A percentile compares a stretch with the other conserved stretches of the same genome.
Evolutionary conservation across 768 basidiomycete species (phyloP).

Genomic region (Rhodotorula diobovata): DNA sequence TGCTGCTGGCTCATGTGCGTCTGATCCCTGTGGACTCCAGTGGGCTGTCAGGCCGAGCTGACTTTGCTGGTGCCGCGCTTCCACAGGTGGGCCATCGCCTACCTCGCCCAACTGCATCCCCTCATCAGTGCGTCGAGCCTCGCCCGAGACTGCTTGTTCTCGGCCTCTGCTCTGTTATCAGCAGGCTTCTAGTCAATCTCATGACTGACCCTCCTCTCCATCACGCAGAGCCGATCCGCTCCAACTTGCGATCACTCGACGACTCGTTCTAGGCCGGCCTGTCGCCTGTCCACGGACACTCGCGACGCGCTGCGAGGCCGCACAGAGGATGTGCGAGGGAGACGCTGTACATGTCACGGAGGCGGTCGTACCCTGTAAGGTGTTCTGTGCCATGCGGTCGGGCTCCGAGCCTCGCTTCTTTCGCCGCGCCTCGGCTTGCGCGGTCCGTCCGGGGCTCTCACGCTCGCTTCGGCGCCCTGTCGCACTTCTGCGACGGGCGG

Average conservation of each 20-base stretch:
- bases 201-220: background rate
- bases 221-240: conserved; percentile 14
- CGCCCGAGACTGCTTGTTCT: background rate
- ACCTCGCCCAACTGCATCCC: conserved; percentile 87
- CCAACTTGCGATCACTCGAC: conserved; percentile 9
- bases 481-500: too few species aligned
- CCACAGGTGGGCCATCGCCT: conserved; percentile 79
- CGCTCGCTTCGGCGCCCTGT: too few species aligned
- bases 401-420: too few species aligned
- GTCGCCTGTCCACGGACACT: background rate
- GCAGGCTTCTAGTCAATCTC: background rate
- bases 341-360: background rate
- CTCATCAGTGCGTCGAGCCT: conserved; percentile 61
- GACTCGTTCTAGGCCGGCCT: background rate
- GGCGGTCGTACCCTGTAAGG: background rate
- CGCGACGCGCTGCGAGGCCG: background rate
- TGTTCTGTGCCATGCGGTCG: background rate
- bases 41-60: background rate
- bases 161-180: too few species aligned
- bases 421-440: too few species aligned
- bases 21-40: too few species aligned
- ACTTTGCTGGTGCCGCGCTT: background rate
- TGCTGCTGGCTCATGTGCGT: conserved; percentile 76
- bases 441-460: too few species aligned
- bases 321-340: background rate